phyloP scores from a whole-genome alignment of 2,329 filamentous ascomycete species.

The Penicillium sp. region DNA sequence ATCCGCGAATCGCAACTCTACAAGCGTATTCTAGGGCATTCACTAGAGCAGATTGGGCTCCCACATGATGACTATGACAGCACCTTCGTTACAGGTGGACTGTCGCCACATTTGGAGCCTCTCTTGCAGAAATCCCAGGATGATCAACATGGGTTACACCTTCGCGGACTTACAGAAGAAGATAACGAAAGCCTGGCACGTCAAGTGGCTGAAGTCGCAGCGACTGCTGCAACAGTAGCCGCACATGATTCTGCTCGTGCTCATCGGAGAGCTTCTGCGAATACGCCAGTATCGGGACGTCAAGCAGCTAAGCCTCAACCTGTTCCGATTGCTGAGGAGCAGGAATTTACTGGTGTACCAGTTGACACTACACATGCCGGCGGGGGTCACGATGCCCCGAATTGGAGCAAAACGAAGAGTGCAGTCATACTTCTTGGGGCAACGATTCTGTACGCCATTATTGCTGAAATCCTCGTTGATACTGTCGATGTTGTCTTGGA shows the following conservation, averaged over 20 bases:
- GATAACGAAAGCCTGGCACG: slow-evolving; percentile 78
- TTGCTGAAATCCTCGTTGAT: slow-evolving; percentile 94
- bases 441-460: slow-evolving; percentile 89
- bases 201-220: slow-evolving; percentile 89
- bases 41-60: slow-evolving; percentile 76
- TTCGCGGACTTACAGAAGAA: slow-evolving; percentile 69
- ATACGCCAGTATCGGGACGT: slow-evolving; percentile 27
- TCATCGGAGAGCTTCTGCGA: slow-evolving; percentile 48
- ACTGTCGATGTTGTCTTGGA: slow-evolving; percentile 95
- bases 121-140: slow-evolving; percentile 57
- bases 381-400: slow-evolving; percentile 94
- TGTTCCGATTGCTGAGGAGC: slow-evolving; percentile 39
- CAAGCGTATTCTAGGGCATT: slow-evolving; percentile 88
- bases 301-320: slow-evolving; percentile 32
- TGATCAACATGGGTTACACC: slow-evolving; percentile 21
- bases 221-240: slow-evolving; percentile 82
- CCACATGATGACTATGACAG: slow-evolving; percentile 32
- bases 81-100: slow-evolving; percentile 20
- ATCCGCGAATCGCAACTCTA: slow-evolving; percentile 87
- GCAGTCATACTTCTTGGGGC: slow-evolving; percentile 82
- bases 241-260: slow-evolving; percentile 67
- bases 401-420: slow-evolving; percentile 93
- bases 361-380: slow-evolving; percentile 42
- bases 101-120: slow-evolving; percentile 69
- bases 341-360: slow-evolving; percentile 45